Evolutionary conservation across 1,139 yeast species (phyloP).

Genomic region (Citeromyces siamensis): DNA sequence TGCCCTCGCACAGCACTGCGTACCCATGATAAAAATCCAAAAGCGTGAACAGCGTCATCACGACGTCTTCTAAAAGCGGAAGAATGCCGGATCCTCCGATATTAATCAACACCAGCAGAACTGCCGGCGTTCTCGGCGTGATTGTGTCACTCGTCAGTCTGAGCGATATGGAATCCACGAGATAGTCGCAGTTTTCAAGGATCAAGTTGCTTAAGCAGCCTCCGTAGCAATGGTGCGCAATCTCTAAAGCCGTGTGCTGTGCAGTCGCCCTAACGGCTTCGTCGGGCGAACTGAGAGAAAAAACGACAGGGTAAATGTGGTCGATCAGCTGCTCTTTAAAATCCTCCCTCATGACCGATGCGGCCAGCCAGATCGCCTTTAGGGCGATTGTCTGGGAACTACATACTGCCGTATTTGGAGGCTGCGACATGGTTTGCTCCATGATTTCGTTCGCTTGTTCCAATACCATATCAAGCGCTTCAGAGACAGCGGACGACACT

Average conservation of each 20-base stretch:
- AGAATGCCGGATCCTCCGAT: slow-evolving; percentile 60
- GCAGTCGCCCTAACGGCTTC: slow-evolving; percentile 32
- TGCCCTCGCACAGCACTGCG: slow-evolving; percentile 54
- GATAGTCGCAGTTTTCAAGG: slow-evolving; percentile 62
- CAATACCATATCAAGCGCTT: slow-evolving; percentile 2
- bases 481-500: neutral
- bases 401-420: neutral
- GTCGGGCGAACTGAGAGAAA: slow-evolving; percentile 35
- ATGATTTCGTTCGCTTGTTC: slow-evolving; percentile 3
- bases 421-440: slow-evolving; percentile 2
- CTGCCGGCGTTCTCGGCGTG: slow-evolving; percentile 63
- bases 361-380: slow-evolving; percentile 26
- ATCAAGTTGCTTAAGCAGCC: slow-evolving; percentile 46
- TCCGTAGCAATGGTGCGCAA: slow-evolving; percentile 44
- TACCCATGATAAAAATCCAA: slow-evolving; percentile 84
- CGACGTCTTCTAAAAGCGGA: slow-evolving; percentile 57
- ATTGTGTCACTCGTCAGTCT: slow-evolving; percentile 55
- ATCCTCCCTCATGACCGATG: slow-evolving; percentile 23
- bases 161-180: slow-evolving; percentile 63
- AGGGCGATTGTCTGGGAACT: slow-evolving; percentile 19
- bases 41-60: slow-evolving; percentile 61
- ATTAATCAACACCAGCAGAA: slow-evolving; percentile 51
- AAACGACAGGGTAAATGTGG: slow-evolving; percentile 40
- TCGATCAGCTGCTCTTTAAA: slow-evolving; percentile 41
- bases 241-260: slow-evolving; percentile 25